phyloP scores from a whole-genome alignment of 2,329 filamentous ascomycete species.

The Trematosphaeria pertusa region DNA sequence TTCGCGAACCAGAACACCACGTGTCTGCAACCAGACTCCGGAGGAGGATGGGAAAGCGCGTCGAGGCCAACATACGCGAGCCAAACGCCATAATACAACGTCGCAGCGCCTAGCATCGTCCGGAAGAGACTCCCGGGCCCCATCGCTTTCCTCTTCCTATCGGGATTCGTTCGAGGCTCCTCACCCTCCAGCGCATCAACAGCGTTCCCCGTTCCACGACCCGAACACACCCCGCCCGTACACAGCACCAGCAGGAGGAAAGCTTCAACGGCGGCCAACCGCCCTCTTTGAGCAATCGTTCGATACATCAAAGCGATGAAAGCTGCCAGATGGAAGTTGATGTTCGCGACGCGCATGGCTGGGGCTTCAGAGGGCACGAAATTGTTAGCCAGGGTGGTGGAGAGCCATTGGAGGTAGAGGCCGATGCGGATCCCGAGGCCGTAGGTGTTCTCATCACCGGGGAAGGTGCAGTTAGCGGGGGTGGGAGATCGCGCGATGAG shows the following conservation, averaged over 20 bases:
- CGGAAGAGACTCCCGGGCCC: neutral
- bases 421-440: neutral
- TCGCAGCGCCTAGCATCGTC: neutral
- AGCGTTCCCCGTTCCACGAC: neutral
- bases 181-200: neutral
- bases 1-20: neutral
- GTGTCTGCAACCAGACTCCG: neutral
- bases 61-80: neutral
- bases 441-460: neutral
- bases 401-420: neutral
- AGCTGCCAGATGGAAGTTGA: neutral
- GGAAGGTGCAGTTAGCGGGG: neutral
- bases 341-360: neutral
- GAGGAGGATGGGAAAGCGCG: neutral
- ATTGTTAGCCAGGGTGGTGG: neutral
- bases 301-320: neutral
- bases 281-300: neutral
- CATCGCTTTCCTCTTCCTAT: neutral
- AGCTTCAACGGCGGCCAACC: neutral
- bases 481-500: too few species aligned
- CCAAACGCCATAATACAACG: neutral
- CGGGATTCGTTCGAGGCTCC: neutral
- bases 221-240: neutral
- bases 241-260: neutral
- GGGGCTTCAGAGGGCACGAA: neutral